These are phyloP conservation scores for Fusarium metavorans DNA, from an alignment of 2,329 filamentous ascomycete species.

Conservation along the genomic window DNA sequence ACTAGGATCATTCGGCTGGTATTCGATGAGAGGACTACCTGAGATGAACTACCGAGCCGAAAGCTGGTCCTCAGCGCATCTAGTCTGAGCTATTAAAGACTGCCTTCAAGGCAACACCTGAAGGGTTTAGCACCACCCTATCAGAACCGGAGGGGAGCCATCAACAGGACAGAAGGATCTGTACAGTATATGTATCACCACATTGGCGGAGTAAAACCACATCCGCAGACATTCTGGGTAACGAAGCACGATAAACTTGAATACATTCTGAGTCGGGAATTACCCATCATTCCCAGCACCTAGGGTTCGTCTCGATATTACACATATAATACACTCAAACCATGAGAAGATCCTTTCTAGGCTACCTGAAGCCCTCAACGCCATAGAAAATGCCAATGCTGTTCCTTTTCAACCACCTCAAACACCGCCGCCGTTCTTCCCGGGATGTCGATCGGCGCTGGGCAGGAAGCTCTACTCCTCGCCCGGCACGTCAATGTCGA, in stretches of 20 bases:
- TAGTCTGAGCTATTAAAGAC: background rate
- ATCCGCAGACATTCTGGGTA: background rate
- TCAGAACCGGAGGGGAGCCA: background rate
- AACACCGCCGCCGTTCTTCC: constrained; percentile 17
- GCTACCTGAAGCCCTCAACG: constrained; percentile 33
- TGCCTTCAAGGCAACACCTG: background rate
- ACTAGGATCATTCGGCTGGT: background rate
- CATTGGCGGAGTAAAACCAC: background rate
- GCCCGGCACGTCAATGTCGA: constrained; percentile 64
- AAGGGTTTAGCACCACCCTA: background rate
- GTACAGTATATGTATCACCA: constrained; percentile 25
- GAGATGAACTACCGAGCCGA: background rate
- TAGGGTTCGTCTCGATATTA: constrained; percentile 19
- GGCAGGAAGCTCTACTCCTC: constrained; percentile 45
- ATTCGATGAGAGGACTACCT: background rate
- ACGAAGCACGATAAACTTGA: constrained; percentile 6
- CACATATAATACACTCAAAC: constrained; percentile 34
- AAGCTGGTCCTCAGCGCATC: too few relatives aligned
- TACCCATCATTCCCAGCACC: background rate
- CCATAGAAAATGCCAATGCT: constrained; percentile 31
- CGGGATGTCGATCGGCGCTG: constrained; percentile 22
- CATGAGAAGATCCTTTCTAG: constrained; percentile 14
- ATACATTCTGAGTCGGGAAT: constrained; percentile 30
- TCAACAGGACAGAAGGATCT: background rate
- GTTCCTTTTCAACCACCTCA: constrained; percentile 2